A percentile compares a stretch with the other conserved stretches of the same genome.
Conservation (phyloP, 306 rosid species). For the Medicago arabica region DNA sequence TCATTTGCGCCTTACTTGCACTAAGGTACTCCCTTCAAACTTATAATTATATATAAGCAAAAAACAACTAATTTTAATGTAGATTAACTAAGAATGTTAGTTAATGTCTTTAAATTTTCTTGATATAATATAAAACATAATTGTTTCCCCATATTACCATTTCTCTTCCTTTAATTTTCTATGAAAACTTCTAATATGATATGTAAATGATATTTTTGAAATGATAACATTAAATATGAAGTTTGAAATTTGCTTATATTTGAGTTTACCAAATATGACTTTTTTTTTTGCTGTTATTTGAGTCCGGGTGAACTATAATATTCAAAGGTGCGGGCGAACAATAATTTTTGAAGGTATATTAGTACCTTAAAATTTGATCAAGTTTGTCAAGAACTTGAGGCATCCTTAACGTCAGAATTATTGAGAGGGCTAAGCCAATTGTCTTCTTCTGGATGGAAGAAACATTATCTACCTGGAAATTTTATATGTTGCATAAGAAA, state of each 20-base stretch:
- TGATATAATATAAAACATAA: not conserved
- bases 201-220: not conserved
- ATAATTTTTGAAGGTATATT: too few relatives aligned
- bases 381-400: conserved; percentile 94
- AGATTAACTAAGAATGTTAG: not conserved
- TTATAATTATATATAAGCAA: conserved; percentile 3
- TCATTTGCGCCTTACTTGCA: conserved; percentile 32
- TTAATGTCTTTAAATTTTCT: not conserved
- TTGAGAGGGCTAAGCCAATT: conserved; percentile 90
- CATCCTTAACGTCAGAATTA: conserved; percentile 81
- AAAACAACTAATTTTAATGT: not conserved
- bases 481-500: conserved; percentile 19
- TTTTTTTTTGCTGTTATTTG: not conserved
- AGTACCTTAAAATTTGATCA: conserved; percentile 91
- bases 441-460: conserved; percentile 86
- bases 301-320: not conserved
- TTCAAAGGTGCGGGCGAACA: too few relatives aligned
- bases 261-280: conserved; percentile 2
- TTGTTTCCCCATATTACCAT: not conserved
- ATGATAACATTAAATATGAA: not conserved
- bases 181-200: not conserved
- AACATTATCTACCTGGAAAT: conserved; percentile 82
- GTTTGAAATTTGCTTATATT: not conserved
- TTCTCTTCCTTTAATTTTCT: not conserved
- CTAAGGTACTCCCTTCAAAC: not conserved